Evolutionary conservation across 495 filamentous ascomycete genomes (phyloP).

Genomic region (Neurospora sp.): DNA sequence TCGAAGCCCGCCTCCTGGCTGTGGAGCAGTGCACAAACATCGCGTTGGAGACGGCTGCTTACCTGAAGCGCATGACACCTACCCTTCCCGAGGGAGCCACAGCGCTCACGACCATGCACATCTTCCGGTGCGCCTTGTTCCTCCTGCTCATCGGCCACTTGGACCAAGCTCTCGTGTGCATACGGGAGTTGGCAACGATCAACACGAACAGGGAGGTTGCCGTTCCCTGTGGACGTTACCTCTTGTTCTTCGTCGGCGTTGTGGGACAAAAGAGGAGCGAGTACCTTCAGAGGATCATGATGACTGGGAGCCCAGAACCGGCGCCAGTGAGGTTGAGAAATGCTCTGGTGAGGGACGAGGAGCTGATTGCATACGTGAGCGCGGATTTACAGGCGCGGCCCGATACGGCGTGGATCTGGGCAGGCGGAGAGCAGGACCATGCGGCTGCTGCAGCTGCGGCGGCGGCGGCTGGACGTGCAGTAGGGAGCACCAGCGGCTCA

Average conservation of each 20-base stretch:
- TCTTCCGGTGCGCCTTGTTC: conserved; percentile 83
- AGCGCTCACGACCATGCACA: conserved; percentile 60
- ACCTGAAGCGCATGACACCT: conserved; percentile 54
- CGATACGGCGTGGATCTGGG: conserved; percentile 82
- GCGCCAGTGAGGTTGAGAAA: conserved; percentile 25
- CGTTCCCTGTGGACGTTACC: conserved; percentile 67
- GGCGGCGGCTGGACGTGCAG: not conserved
- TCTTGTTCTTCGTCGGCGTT: conserved; percentile 69
- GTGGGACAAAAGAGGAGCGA: conserved; percentile 51
- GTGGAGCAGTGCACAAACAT: conserved; percentile 67
- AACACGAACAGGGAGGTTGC: conserved; percentile 61
- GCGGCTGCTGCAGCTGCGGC: conserved; percentile 13
- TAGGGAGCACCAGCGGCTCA: not conserved
- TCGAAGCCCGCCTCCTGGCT: conserved; percentile 54
- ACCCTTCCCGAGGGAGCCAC: conserved; percentile 34
- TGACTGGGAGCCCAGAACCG: conserved; percentile 2
- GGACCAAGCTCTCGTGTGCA: conserved; percentile 58
- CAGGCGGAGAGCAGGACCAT: conserved; percentile 46
- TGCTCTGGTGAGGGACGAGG: conserved; percentile 68
- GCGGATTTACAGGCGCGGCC: conserved; percentile 80
- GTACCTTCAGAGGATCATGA: conserved; percentile 12
- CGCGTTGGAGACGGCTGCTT: conserved; percentile 64
- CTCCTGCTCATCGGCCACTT: conserved; percentile 65
- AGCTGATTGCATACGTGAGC: conserved; percentile 79
- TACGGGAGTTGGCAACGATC: conserved; percentile 59